A percentile compares a stretch with the other conserved stretches of the same genome.
Evolutionary conservation across 202 grass and related monocot species (phyloP).

Genomic region (Eragrostis tef): DNA sequence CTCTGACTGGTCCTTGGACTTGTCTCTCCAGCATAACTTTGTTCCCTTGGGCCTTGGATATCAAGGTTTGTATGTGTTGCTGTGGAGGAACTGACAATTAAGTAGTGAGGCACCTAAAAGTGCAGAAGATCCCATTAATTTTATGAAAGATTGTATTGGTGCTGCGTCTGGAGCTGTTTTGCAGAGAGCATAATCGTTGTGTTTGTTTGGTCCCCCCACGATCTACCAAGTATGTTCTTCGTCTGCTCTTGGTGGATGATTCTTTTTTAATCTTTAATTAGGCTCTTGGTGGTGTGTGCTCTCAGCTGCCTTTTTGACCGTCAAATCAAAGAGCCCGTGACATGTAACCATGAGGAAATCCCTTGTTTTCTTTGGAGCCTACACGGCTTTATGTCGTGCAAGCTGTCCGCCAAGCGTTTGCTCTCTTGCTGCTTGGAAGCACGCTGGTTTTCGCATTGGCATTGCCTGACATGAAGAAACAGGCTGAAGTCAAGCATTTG

Average conservation of each 20-base stretch:
- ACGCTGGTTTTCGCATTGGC: too few relatives aligned
- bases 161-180: slow-evolving; percentile 30
- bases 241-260: neutral
- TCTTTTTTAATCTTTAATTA: neutral
- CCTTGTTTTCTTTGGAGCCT: slow-evolving; percentile 2
- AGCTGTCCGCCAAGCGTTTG: slow-evolving; percentile 20
- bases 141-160: slow-evolving; percentile 35
- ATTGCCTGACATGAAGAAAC: too few relatives aligned
- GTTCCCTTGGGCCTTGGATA: neutral
- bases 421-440: too few relatives aligned
- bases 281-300: neutral
- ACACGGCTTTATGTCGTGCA: slow-evolving; percentile 21
- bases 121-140: slow-evolving; percentile 9
- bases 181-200: slow-evolving; percentile 19
- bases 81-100: too few relatives aligned
- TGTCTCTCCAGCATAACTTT: neutral
- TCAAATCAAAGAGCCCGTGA: slow-evolving; percentile 36
- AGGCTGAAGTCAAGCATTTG: too few relatives aligned
- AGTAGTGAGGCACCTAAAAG: neutral
- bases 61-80: neutral
- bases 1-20: neutral
- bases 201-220: slow-evolving; percentile 21
- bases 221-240: neutral
- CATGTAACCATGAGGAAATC: neutral
- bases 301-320: slow-evolving; percentile 11